Percentiles rank a stretch among this genome's conserved stretches.
Conservation (phyloP, 2,329 filamentous ascomycete species). For the Aaosphaeria pasadenensis region DNA sequence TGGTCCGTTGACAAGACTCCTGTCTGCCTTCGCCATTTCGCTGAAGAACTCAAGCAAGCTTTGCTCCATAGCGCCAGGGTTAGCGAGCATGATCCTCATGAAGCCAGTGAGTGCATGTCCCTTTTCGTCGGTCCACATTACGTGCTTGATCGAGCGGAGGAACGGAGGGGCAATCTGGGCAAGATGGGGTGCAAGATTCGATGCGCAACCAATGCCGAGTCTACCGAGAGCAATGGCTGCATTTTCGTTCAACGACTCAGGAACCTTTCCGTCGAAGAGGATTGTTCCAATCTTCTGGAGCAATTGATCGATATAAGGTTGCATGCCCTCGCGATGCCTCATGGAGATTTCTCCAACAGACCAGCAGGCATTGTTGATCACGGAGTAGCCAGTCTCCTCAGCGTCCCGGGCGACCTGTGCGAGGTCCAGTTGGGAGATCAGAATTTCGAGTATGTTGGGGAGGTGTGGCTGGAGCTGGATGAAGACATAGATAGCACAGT, state of each 20-base stretch:
- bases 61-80: slow-evolving; percentile 89
- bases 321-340: slow-evolving; percentile 69
- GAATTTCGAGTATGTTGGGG: slow-evolving; percentile 69
- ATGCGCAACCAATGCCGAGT: slow-evolving; percentile 75
- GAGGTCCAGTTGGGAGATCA: slow-evolving; percentile 86
- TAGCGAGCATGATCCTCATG: slow-evolving; percentile 76
- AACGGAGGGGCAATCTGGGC: slow-evolving; percentile 79
- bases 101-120: slow-evolving; percentile 91
- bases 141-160: slow-evolving; percentile 74
- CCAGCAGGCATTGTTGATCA: slow-evolving; percentile 99
- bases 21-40: slow-evolving; percentile 70
- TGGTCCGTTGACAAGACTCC: slow-evolving; percentile 55
- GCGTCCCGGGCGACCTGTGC: slow-evolving; percentile 67
- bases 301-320: slow-evolving; percentile 72
- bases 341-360: slow-evolving; percentile 89
- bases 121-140: slow-evolving; percentile 90
- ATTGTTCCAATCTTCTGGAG: slow-evolving; percentile 77
- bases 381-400: slow-evolving; percentile 80
- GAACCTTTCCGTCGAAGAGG: slow-evolving; percentile 79
- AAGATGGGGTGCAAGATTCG: slow-evolving; percentile 75
- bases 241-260: slow-evolving; percentile 86
- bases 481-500: slow-evolving; percentile 92
- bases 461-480: slow-evolving; percentile 73
- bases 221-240: slow-evolving; percentile 89
- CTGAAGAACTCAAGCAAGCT: slow-evolving; percentile 78